Evolutionary conservation across 306 rosid genomes (phyloP).

Genomic region (Quercus alba): DNA sequence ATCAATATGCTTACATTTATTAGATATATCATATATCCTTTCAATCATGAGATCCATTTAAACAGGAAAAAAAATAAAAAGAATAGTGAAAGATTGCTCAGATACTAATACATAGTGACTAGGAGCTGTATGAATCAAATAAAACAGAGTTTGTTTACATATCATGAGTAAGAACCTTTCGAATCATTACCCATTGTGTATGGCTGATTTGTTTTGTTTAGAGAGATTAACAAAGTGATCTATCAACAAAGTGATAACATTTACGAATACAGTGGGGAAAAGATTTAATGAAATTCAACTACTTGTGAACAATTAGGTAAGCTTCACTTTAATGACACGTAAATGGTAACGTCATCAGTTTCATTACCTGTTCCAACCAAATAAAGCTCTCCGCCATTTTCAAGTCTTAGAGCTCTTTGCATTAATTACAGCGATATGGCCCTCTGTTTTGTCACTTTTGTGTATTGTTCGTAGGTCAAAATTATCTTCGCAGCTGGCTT

Average conservation of each 20-base stretch:
- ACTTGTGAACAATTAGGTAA: conserved; percentile 15
- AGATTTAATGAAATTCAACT: conserved; percentile 20
- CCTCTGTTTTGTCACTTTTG: too few relatives aligned
- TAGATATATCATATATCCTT: background rate
- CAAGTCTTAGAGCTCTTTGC: background rate
- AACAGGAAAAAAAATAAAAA: background rate
- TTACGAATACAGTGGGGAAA: background rate
- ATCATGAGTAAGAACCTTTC: background rate
- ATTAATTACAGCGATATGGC: too few relatives aligned
- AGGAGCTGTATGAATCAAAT: background rate
- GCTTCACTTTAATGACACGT: background rate
- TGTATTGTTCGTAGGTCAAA: too few relatives aligned
- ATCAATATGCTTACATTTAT: background rate
- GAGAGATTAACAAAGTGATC: too few relatives aligned
- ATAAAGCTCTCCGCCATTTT: background rate
- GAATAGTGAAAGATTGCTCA: background rate
- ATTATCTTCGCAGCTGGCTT: too few relatives aligned
- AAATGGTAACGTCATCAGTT: background rate
- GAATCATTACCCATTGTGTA: background rate
- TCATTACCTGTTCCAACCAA: background rate
- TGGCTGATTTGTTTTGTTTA: too few relatives aligned
- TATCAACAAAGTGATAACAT: background rate
- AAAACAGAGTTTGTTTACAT: background rate
- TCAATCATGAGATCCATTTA: background rate
- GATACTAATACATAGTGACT: too few relatives aligned